A percentile compares a stretch with the other conserved stretches of the same genome.
Conservation (phyloP, 2,329 filamentous ascomycete species). For the Apiospora hydei region DNA sequence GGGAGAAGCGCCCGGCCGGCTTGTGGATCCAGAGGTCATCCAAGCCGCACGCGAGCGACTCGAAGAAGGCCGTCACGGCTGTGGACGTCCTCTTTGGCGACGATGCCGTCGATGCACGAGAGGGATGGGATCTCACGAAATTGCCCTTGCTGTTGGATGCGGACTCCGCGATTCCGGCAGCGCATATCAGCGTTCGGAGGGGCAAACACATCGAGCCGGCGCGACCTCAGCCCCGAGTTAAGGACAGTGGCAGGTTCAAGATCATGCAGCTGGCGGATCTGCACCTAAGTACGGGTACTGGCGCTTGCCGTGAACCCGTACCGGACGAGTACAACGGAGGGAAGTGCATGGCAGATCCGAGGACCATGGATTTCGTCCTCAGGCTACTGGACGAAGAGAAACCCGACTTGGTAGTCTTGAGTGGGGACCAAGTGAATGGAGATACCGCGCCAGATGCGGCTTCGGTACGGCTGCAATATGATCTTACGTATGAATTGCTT, state of each 20-base stretch:
- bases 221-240: slow-evolving; percentile 78
- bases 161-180: slow-evolving; percentile 66
- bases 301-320: slow-evolving; percentile 84
- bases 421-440: slow-evolving; percentile 94
- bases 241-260: slow-evolving; percentile 93
- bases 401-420: slow-evolving; percentile 87
- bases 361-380: slow-evolving; percentile 88
- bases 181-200: slow-evolving; percentile 79
- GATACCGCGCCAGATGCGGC: slow-evolving; percentile 91
- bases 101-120: slow-evolving; percentile 88
- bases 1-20: slow-evolving; percentile 80
- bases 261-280: slow-evolving; percentile 96
- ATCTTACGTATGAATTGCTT: slow-evolving; percentile 28
- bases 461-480: slow-evolving; percentile 61
- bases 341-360: slow-evolving; percentile 87
- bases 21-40: slow-evolving; percentile 83
- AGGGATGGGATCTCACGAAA: slow-evolving; percentile 82
- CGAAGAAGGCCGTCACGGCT: slow-evolving; percentile 76
- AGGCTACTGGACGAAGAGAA: slow-evolving; percentile 89
- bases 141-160: slow-evolving; percentile 76
- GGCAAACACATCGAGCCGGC: slow-evolving; percentile 70
- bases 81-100: slow-evolving; percentile 89
- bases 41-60: slow-evolving; percentile 77
- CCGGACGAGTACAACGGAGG: slow-evolving; percentile 75
- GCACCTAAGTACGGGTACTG: slow-evolving; percentile 89